Base-by-base conservation (phyloP, 345 rosid genomes). In the Aurinia saxatilis region DNA sequence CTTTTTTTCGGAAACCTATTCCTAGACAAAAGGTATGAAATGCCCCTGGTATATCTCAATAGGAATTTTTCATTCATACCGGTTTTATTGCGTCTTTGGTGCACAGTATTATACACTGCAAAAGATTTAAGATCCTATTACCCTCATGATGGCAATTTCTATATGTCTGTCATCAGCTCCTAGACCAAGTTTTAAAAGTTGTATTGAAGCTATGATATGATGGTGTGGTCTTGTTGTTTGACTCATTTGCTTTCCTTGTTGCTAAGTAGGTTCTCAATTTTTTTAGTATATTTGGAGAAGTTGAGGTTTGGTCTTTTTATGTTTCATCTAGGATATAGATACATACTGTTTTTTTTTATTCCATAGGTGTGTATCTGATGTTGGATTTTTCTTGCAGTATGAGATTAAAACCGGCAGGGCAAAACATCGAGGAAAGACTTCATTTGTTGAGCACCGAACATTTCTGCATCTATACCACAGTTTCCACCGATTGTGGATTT, bases 401-500 rank as follows among this genome's bases (percentile, higher is more conserved):
- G 78, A 82, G 66, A 74, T 85, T 18, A 84, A 72, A 73, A 73
- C 81, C 46, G 82, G 90, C 68, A 82, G 84, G 36, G 83, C 84
- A 34, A 71, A 77, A 66, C 86, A 70, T 23, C 85, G 68, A 54
- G 99, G 99, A 66, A 93, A 93, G 76, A 87, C 96, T 75, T 90
- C 97, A 7, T 93, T 93, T 57, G 99, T 93, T 48, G 99, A 93
- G 84, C 90, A 93, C 63, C 85, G 97, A 51, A 82, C 99, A 34
- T 90, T 85, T 80, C 73, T 93, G 73, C 99, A 93, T 82, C 90
- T 93, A 56, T 93, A 85, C 70, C 99, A 87, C 63, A 93, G 97
- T 77, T 93, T 93, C 74, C 97, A 90, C 63, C 96, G 99, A 21
- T 84, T 93, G 27, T 93, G 99, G 99, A 87, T 93, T 68, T 93